Conservation (phyloP, 2,329 filamentous ascomycete genomes). For the Alternaria metachromatica region DNA sequence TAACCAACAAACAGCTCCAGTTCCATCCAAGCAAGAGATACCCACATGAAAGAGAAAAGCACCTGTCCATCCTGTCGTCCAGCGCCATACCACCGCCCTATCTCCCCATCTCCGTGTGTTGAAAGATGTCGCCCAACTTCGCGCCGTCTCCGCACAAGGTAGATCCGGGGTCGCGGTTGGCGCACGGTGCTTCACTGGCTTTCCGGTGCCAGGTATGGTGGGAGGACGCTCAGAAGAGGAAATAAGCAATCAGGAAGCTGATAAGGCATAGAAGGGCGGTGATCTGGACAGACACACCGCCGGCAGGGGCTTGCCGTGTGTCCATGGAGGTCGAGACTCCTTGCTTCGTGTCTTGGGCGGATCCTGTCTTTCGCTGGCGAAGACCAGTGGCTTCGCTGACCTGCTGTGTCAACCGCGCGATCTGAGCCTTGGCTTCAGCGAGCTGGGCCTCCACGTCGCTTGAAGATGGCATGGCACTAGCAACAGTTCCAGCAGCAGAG, state of each 20-base stretch:
- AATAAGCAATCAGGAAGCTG: constrained; percentile 92
- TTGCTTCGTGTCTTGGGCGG: constrained; percentile 59
- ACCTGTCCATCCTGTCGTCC: constrained; percentile 16
- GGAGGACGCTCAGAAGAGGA: constrained; percentile 78
- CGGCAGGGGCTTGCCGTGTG: constrained; percentile 60
- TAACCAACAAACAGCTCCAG: constrained; percentile 30
- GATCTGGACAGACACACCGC: constrained; percentile 86
- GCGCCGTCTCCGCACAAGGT: constrained; percentile 20
- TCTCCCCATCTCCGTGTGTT: constrained; percentile 4
- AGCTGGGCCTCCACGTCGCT: constrained; percentile 77
- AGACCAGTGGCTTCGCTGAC: constrained; percentile 65
- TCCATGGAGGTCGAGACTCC: constrained; percentile 59
- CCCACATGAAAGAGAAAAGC: constrained; percentile 28
- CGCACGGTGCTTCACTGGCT: constrained; percentile 27
- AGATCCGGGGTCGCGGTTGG: constrained; percentile 32
- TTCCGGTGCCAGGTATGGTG: constrained; percentile 24
- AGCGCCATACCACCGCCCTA: constrained; percentile 7
- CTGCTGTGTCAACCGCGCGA: constrained; percentile 70
- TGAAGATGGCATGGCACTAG: constrained; percentile 55
- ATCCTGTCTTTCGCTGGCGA: constrained; percentile 76
- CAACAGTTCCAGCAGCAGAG: constrained; percentile 58
- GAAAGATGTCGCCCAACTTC: constrained; percentile 22
- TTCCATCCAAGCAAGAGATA: constrained; percentile 27
- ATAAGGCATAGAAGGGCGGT: constrained; percentile 84
- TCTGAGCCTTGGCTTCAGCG: constrained; percentile 74